A percentile compares a stretch with the other conserved stretches of the same genome.
phyloP scores from a whole-genome alignment of 768 basidiomycete species.

The Boletus pseudopeckii region DNA sequence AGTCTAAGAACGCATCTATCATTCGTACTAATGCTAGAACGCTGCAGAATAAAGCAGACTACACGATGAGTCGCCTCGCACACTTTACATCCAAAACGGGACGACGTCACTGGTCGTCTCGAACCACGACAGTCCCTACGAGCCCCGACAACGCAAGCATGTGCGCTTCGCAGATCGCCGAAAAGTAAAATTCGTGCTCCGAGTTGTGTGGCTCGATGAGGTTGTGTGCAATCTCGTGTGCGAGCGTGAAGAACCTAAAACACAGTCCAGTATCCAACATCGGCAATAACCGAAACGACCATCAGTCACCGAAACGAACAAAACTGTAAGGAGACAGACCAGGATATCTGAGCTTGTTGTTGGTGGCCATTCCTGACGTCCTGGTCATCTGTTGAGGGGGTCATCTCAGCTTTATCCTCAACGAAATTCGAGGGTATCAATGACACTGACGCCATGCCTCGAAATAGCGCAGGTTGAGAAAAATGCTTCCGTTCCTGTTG shows the following conservation, averaged over 20 bases:
- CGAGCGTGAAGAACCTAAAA: slow-evolving; percentile 78
- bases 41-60: background rate
- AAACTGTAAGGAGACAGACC: slow-evolving; percentile 40
- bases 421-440: background rate
- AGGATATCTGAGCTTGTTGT: slow-evolving; percentile 73
- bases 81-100: too few relatives aligned
- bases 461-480: slow-evolving; percentile 83
- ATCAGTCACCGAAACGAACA: background rate
- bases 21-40: background rate
- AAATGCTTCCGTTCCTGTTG: slow-evolving; percentile 85
- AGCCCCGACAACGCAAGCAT: slow-evolving; percentile 41
- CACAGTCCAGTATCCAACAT: background rate
- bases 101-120: background rate
- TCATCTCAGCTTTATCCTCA: background rate
- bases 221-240: slow-evolving; percentile 94
- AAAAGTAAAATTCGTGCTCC: slow-evolving; percentile 93
- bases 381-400: slow-evolving; percentile 53
- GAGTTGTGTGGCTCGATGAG: slow-evolving; percentile 83
- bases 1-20: background rate
- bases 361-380: slow-evolving; percentile 54
- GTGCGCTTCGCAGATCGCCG: slow-evolving; percentile 77
- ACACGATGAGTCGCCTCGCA: too few relatives aligned
- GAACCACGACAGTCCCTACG: slow-evolving; percentile 10
- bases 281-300: too few relatives aligned
- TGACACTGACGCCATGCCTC: slow-evolving; percentile 78